Evolutionary conservation across 345 rosid species (phyloP), one percentile per base, ranked within the genome.

Genomic region (Aquilaria malaccensis): DNA sequence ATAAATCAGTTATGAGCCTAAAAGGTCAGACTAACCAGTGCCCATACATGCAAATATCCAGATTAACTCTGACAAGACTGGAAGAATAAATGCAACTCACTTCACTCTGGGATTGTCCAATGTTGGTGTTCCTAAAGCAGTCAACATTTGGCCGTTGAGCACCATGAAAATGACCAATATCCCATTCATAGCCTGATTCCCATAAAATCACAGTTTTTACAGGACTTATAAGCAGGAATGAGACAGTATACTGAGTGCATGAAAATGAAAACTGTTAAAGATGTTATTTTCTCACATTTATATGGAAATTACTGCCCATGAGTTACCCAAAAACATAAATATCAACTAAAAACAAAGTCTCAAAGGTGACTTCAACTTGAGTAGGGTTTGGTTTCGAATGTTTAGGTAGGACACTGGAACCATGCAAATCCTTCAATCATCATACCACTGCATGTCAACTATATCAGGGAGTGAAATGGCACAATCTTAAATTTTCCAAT

Each of bases 171-270:
- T 93, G 96, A 71, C 97, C 98, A 83, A 93, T 79, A 75, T 93
- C 98, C 97, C 98, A 89, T 60, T 93, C 98, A 71, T 87, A 93
- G 63, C 96, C 98, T 92, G 81, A 65, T 67, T 48, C 67, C 45
- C 75, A 45, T 14, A 33, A 64, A 71, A 62, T 51, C 61, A 51
- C 66, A 65, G 52, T 66, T 22, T 48, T 66, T 62, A 45, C 67
- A 37, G 30, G 55, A 30, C 65, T 60, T 33, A 59, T 37, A 15
- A 13, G 31, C 15, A 52, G 58, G 10, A 64, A 61, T 3, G 30
- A 50, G 14, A 49, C n/a, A 55, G 11, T 33, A 63, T 37, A 55
- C 7, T 2, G 31, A 60, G 10, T 15, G 7, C 50, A 33, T 29
- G 13, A 50, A 11, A 50, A 52, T 33, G 22, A 22, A 22, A 22